Evolutionary conservation across 352 stramenopile genomes (phyloP).

Genomic region (Thalassiosira allenii): DNA sequence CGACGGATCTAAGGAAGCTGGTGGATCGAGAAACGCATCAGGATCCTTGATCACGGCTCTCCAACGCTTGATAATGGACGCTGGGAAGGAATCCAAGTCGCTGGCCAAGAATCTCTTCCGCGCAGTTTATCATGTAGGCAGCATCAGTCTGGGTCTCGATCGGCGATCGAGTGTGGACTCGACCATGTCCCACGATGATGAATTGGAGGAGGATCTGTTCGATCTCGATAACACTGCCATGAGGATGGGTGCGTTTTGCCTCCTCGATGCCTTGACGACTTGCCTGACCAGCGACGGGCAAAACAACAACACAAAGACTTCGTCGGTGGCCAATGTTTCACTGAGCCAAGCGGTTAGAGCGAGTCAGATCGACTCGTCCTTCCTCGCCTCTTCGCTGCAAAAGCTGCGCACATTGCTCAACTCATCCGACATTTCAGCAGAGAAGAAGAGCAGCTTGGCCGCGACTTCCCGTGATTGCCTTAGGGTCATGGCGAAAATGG

Average conservation of each 20-base stretch:
- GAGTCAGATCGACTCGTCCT: constrained; percentile 52
- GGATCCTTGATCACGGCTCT: constrained; percentile 70
- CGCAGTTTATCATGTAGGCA: constrained; percentile 42
- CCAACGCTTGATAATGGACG: constrained; percentile 59
- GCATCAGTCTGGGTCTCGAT: constrained; percentile 49
- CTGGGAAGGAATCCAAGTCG: constrained; percentile 50
- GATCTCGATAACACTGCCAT: constrained; percentile 16
- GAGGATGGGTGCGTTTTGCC: constrained; percentile 72
- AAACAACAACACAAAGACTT: neutral
- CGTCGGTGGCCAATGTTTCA: constrained; percentile 39
- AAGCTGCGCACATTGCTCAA: constrained; percentile 51
- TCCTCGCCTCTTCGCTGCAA: constrained; percentile 52
- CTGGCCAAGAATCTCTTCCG: constrained; percentile 60
- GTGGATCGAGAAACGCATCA: constrained; percentile 59
- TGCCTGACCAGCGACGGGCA: constrained; percentile 34
- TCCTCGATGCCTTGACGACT: constrained; percentile 67
- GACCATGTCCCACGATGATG: constrained; percentile 29
- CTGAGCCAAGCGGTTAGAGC: constrained; percentile 43
- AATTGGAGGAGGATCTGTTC: constrained; percentile 41
- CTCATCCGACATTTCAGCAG: constrained; percentile 24
- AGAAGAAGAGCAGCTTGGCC: constrained; percentile 31
- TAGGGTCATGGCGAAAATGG: constrained; percentile 64
- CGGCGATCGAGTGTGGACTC: constrained; percentile 12
- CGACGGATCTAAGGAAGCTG: constrained; percentile 52
- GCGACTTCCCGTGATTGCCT: constrained; percentile 52